Conservation (phyloP, 306 rosid genomes). For the Crataegus laevigata region DNA sequence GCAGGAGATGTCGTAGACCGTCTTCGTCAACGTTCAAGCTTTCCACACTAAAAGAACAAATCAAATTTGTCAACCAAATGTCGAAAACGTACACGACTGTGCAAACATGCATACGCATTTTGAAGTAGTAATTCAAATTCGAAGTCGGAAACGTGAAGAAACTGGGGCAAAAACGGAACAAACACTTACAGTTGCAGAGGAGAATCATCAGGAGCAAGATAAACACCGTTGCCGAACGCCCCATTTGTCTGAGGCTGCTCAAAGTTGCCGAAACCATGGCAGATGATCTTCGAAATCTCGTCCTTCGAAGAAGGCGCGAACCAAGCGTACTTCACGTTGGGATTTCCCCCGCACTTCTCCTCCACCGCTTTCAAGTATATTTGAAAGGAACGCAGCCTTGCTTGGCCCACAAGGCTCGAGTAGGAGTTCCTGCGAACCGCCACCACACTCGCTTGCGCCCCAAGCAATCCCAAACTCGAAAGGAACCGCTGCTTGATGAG, state of each 20-base stretch:
- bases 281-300: constrained; percentile 43
- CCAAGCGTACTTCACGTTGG: constrained; percentile 71
- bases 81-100: not conserved
- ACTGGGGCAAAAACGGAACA: not conserved
- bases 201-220: constrained; percentile 50
- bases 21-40: constrained; percentile 34
- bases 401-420: constrained; percentile 32
- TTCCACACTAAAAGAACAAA: constrained; percentile 34
- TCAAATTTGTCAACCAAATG: not conserved
- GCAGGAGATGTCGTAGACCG: constrained; percentile 58
- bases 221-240: constrained; percentile 35
- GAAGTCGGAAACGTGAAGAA: not conserved
- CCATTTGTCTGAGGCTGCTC: constrained; percentile 16
- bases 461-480: constrained; percentile 31
- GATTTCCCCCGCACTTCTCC: constrained; percentile 39
- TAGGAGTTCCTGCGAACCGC: constrained; percentile 33
- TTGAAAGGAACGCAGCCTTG: constrained; percentile 54
- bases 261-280: constrained; percentile 56
- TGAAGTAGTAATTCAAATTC: not conserved
- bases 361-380: constrained; percentile 43
- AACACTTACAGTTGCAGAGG: constrained; percentile 50
- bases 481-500: constrained; percentile 35
- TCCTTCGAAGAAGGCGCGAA: constrained; percentile 37
- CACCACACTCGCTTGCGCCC: constrained; percentile 22
- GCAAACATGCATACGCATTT: not conserved